Evolutionary conservation across 73 alveolate genomes (phyloP), one percentile per base, ranked within the genome.

Genomic region (Breviolum minutum): DNA sequence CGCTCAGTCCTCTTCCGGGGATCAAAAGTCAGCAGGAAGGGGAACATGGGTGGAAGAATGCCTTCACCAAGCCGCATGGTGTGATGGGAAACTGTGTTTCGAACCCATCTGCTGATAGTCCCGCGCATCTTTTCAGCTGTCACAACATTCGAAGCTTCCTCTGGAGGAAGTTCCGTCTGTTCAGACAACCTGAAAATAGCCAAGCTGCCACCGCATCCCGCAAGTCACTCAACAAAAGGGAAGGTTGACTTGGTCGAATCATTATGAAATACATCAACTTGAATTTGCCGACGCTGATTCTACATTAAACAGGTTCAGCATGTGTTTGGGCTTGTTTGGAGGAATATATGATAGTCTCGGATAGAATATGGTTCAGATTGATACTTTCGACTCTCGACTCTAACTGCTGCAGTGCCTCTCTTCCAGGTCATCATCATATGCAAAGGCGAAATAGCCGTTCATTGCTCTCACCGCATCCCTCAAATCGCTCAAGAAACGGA

Each of bases 381-480:
- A 11, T 8, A 30, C 32, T 17, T 11, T n/a, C 13, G 81, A 8
- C 16, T 17, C 8, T 30, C 30, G 8, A 17, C 81, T 20, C 19
- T 8, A 7, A 11, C 10, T 71, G 26, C 40, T 71, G 30, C 30
- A 13, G 26, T 71, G 86, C 86, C 86, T 77, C 86, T n/a, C 86
- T 77, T n/a, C 86, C 20, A 77, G 86, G 62, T n/a, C 86, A n/a
- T 77, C 86, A 77, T 77, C 86, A 1, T 29, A n/a, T 29, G 86
- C 27, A 19, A 29, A 9, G 86, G 27, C 86, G 13, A 77, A 77
- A 63, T 29, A 27, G 63, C 86, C 26, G 60, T 73, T 40, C 54
- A 40, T 40, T 40, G 83, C 48, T 9, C 48, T 26, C 17, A 13
- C 83, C 22, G 54, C 30, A 73, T 73, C 12, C 54, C 60, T 19